Percentiles rank a stretch among this genome's conserved stretches.
These are phyloP conservation scores for Spergularia azorica DNA, from an alignment of 179 eudicot genomes.

Conservation along the genomic window DNA sequence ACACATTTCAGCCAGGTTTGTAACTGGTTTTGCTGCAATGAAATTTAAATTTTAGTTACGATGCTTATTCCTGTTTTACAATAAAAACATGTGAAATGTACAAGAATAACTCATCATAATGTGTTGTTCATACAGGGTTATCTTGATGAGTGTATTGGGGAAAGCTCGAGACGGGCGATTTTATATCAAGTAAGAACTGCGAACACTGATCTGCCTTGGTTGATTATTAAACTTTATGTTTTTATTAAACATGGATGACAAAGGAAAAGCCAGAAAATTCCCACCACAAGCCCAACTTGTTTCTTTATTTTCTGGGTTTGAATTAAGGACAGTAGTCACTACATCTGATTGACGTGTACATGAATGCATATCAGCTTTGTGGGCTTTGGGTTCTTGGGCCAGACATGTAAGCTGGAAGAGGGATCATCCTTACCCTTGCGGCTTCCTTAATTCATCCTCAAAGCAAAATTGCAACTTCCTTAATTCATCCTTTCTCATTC, in stretches of 20 bases:
- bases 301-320: not conserved
- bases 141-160: constrained; percentile 77
- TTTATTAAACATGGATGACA: no score
- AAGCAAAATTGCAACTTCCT: not conserved
- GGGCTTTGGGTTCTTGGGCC: no score
- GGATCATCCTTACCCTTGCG: not conserved
- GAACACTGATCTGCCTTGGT: constrained; percentile 11
- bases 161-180: constrained; percentile 66
- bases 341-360: no score
- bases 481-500: no score
- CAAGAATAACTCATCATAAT: constrained; percentile 4
- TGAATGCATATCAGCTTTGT: no score
- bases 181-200: constrained; percentile 69
- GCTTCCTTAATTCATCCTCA: not conserved
- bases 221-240: no score
- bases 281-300: not conserved
- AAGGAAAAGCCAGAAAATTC: not conserved
- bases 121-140: constrained; percentile 62
- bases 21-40: constrained; percentile 23
- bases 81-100: not conserved
- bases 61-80: not conserved
- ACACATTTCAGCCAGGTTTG: constrained; percentile 88
- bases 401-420: no score
- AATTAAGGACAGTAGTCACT: not conserved
- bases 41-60: not conserved